Base-by-base conservation (phyloP, 2,329 filamentous ascomycete species). In the Aspergillus thermomutatus region DNA sequence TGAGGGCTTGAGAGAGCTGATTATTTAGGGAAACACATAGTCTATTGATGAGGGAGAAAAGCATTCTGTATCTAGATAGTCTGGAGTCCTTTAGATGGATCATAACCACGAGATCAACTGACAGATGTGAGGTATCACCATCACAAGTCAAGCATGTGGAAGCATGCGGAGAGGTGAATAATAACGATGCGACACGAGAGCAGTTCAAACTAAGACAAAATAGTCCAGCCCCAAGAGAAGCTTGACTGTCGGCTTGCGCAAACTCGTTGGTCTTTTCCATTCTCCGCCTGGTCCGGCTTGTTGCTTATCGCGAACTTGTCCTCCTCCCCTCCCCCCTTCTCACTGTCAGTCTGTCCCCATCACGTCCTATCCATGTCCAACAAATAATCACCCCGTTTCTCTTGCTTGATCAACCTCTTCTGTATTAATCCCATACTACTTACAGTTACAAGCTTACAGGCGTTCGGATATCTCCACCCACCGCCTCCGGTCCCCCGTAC, bases 241-340 rank as follows among this genome's bases (percentile, higher is more conserved):
- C 69, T 71, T 71, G 68, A 71, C 68, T 66, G 54, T 55, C 57
- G 54, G 60, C 60, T 62, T 64, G 60, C 65, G 62, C 40, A 68
- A 62, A 63, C 58, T 52, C 53, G 58, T 61, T 59, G 59, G 59
- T 46, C 56, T 54, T 58, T 57, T 50, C 59, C 55, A 50, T 66
- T 64, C 61, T 66, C 64, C 64, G 63, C 64, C 57, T 37, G 14
- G 31, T 37, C 14, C 46, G 49, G 49, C 25, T 21, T 8, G 43
- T 46, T 56, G 64, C 66, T 67, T 69, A 69, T 69, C 69, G 54
- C 60, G 59, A 66, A 62, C 59, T 52, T 49, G 88, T 85, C 1
- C 87, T 86, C 4, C 88, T 88, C 0, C 91, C 88, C 1, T 92
- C 65, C 50, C 94, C 90, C 62, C 79, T 83, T 74, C 86, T 87